Base-by-base conservation (phyloP, 2,329 filamentous ascomycete species). In the Fusarium sp. region DNA sequence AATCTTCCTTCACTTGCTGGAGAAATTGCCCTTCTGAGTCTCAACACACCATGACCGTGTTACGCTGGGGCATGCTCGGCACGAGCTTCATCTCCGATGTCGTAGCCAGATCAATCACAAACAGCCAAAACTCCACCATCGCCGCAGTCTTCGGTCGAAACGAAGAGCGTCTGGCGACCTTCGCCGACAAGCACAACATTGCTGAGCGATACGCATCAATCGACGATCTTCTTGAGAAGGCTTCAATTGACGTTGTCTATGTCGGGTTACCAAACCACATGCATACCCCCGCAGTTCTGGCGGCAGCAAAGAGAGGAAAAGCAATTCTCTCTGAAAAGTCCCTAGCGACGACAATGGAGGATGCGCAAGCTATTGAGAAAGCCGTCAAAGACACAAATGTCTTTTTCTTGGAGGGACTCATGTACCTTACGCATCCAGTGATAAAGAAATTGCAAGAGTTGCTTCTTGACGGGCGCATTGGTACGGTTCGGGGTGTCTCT, bases 71-170 rank as follows among this genome's bases (percentile, higher is more conserved):
- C 3, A 57, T 64, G 58, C 58, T 64, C 34, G 61, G 61, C 24
- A 64, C 61, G 24, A 64, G 61, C 48, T 63, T 64, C 34, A 64
- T 64, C 22, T 64, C 61, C 15, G 61, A 64, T 41, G 43, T 63
- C 4, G 61, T 64, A 8, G 61, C 61, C 8, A 62, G 40, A 29
- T 63, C 61, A 1, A 64, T 64, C 18, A 49, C 63, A 20, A 34
- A 18, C 34, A 64, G 61, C 43, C 27, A 48, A 18, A 57, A 57
- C 34, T 64, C 61, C 7, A 63, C 43, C 25, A 63, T 64, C 20
- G 1, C 41, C 2, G 61, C 61, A 6, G 61, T 64, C 2, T 64
- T 63, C 18, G 61, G 61, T 2, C 58, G 61, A 18, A 41, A 64
- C 7, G 61, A 63, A 22, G 8, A 32, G 5, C 61, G 61, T 10